These are phyloP conservation scores for Ganoderma multipileum DNA, from an alignment of 1,284 basidiomycete species.

Conservation along the genomic window DNA sequence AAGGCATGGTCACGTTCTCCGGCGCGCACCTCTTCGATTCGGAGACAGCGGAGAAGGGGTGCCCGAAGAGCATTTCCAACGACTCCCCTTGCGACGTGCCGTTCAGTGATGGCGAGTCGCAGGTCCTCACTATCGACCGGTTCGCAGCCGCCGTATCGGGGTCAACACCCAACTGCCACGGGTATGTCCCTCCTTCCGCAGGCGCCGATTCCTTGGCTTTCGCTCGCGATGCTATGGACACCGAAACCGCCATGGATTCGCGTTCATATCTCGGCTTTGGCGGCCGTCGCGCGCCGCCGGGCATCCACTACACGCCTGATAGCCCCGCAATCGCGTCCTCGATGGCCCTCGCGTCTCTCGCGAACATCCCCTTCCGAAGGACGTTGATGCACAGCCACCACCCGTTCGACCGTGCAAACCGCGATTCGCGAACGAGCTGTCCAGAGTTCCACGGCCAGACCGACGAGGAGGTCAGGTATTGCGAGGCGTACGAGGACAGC, in stretches of 20 bases:
- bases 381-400: slow-evolving; percentile 23
- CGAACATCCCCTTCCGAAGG: slow-evolving; percentile 25
- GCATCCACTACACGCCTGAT: slow-evolving; percentile 28
- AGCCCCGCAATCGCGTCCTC: slow-evolving; percentile 36
- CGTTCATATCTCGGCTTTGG: slow-evolving; percentile 36
- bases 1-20: slow-evolving; percentile 63
- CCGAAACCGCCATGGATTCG: slow-evolving; percentile 38
- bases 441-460: slow-evolving; percentile 15
- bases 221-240: slow-evolving; percentile 34
- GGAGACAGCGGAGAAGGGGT: slow-evolving; percentile 31
- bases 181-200: slow-evolving; percentile 19
- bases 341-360: slow-evolving; percentile 31
- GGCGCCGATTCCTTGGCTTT: slow-evolving; percentile 33
- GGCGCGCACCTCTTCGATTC: slow-evolving; percentile 52
- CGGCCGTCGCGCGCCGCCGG: slow-evolving; percentile 28
- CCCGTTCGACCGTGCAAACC: slow-evolving; percentile 17
- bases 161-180: slow-evolving; percentile 25
- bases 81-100: slow-evolving; percentile 33
- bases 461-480: slow-evolving; percentile 7
- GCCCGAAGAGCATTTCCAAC: slow-evolving; percentile 36
- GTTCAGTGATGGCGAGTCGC: slow-evolving; percentile 43
- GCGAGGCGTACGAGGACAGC: slow-evolving; percentile 12
- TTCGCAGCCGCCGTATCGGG: slow-evolving; percentile 25
- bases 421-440: slow-evolving; percentile 14
- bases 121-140: slow-evolving; percentile 46